Evolutionary conservation across 148 eudicot genomes (phyloP), one percentile per base, ranked within the genome.

Genomic region (Chenopodium suecicum): DNA sequence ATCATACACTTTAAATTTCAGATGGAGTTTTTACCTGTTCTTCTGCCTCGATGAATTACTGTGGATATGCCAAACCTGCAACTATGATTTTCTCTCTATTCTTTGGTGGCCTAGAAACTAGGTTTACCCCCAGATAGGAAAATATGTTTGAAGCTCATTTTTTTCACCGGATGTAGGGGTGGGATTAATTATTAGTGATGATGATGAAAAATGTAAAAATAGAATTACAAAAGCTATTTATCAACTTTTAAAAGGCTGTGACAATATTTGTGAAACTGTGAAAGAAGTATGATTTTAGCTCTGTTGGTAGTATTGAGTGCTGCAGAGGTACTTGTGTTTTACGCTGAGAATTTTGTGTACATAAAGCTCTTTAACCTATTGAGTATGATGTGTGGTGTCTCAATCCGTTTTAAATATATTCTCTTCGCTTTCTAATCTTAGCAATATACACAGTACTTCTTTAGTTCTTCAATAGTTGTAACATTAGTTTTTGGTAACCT

Each of bases 1-100:
- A 88, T 68, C 91, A 95, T 2, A 69, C 92, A 67, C 77, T 91
- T 72, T 91, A 86, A 88, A 72, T 41, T 31, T 78, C 25, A 32
- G 76, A 46, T 70, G 66, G 65, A 63, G 78, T 74, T 1, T 41
- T 75, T 70, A 54, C 66, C 44, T 85, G 32, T 73, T 74, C 27
- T 70, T 46, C 75, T 34, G 32, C n/a, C 70, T 41, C 66, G 69
- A 48, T 77, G 47, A 71, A 79, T 52, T 62, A 50, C 76, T 54
- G 82, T 70, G 74, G 84, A 75, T 76, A 73, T 76, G 66, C 44
- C 79, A 56, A 41, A 58, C 66, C 74, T 46, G 47, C 50, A 74
- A 78, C 72, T 56, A 44, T 47, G 16, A 9, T 77, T 77, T 56
- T 73, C 63, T 82, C 73, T 73, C 82, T 27, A 81, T 77, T 81